Evolutionary conservation across 2,329 filamentous ascomycete species (phyloP).

Genomic region (Arthrocladium fulminans): DNA sequence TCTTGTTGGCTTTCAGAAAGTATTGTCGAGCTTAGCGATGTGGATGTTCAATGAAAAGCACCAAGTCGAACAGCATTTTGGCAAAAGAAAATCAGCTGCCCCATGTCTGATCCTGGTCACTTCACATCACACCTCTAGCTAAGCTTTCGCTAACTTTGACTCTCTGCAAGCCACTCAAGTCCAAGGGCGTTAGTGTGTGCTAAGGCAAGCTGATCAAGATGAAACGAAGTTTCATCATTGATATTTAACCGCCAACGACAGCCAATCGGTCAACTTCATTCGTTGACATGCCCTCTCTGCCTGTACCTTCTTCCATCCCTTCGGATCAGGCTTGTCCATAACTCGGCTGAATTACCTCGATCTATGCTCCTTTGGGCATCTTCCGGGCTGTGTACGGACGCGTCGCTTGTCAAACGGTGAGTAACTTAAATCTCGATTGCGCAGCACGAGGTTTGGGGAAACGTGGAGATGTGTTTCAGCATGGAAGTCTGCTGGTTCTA

Average conservation of each 20-base stretch:
- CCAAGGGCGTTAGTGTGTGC: too few relatives aligned
- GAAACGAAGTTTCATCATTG: background rate
- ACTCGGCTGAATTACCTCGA: background rate
- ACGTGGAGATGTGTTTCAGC: slow-evolving; percentile 1
- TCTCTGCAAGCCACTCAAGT: background rate
- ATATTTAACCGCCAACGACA: background rate
- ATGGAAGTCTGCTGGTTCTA: background rate
- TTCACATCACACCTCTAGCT: background rate
- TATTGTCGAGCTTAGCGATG: background rate
- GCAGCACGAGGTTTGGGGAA: background rate
- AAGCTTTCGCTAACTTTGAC: background rate
- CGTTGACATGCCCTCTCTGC: background rate
- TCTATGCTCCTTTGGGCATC: background rate
- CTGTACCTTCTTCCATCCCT: background rate
- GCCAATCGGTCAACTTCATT: background rate
- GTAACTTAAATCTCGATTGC: background rate
- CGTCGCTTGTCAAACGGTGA: background rate
- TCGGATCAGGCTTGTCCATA: background rate
- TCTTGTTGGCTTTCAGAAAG: background rate
- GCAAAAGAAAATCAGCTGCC: background rate
- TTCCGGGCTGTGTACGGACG: too few relatives aligned
- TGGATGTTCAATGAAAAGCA: background rate
- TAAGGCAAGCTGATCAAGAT: too few relatives aligned
- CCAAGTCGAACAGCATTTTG: background rate
- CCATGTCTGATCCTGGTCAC: background rate